A percentile compares a stretch with the other conserved stretches of the same genome.
Conservation (phyloP, 2,329 filamentous ascomycete genomes). For the Bipolaris sorokiniana region DNA sequence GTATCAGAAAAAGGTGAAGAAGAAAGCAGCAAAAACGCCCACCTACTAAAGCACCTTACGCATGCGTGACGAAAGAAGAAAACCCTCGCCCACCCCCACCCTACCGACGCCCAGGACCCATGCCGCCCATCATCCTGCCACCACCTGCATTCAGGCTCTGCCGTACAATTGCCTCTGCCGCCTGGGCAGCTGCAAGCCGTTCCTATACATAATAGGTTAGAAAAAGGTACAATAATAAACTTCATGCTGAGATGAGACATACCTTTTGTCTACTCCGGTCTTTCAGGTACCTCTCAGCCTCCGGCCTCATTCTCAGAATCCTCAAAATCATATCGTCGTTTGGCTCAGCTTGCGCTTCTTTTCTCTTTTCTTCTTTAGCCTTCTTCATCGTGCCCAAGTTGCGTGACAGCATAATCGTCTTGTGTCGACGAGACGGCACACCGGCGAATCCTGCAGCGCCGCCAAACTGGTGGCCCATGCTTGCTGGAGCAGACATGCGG, state of each 20-base stretch:
- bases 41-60: background rate
- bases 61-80: background rate
- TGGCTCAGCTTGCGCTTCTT: slow-evolving; percentile 93
- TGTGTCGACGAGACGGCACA: slow-evolving; percentile 59
- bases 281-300: slow-evolving; percentile 84
- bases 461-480: slow-evolving; percentile 59
- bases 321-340: slow-evolving; percentile 98
- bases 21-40: background rate
- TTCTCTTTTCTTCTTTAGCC: slow-evolving; percentile 93
- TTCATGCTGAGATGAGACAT: slow-evolving; percentile 3
- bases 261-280: slow-evolving; percentile 87
- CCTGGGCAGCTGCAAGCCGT: slow-evolving; percentile 84
- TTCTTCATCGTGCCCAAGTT: slow-evolving; percentile 96
- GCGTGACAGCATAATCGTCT: slow-evolving; percentile 84
- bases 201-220: slow-evolving; percentile 55
- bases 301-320: slow-evolving; percentile 92
- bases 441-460: slow-evolving; percentile 66
- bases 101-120: slow-evolving; percentile 13
- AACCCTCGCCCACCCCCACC: background rate
- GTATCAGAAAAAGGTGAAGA: slow-evolving; percentile 14
- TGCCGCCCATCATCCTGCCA: slow-evolving; percentile 57
- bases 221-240: background rate
- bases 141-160: slow-evolving; percentile 76
- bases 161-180: slow-evolving; percentile 91
- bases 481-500: slow-evolving; percentile 71